phyloP scores from a whole-genome alignment of 176 grass and related monocot species.

The Ensete ventricosum region DNA sequence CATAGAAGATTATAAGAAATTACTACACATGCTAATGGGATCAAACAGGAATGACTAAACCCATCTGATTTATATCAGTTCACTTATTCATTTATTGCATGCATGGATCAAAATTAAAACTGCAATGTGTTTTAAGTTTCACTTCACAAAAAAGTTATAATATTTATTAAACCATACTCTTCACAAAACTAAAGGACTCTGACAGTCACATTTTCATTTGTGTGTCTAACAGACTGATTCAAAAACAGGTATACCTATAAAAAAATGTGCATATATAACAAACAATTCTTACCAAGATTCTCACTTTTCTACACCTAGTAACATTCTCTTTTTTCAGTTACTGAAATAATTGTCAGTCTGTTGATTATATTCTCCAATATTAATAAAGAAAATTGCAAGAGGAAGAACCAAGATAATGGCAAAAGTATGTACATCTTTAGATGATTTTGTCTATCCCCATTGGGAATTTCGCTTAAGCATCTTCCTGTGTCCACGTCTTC shows the following conservation, averaged over 20 bases:
- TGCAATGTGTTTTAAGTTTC: not conserved
- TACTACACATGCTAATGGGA: not conserved
- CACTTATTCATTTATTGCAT: not conserved
- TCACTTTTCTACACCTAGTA: not conserved
- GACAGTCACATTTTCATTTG: not conserved
- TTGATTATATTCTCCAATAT: not conserved
- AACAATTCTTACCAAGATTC: constrained; percentile 1
- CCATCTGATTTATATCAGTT: not conserved
- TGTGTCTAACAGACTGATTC: not conserved
- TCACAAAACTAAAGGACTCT: not conserved
- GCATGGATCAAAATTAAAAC: not conserved
- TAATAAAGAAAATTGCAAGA: constrained; percentile 11
- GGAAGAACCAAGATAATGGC: constrained; percentile 11
- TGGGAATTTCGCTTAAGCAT: constrained; percentile 70
- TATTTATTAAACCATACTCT: not conserved
- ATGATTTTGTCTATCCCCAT: constrained; percentile 40
- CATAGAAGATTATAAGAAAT: not conserved
- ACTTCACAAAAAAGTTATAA: not conserved
- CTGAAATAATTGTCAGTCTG: not conserved
- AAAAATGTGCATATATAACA: not conserved
- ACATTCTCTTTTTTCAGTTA: not conserved
- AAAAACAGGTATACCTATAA: not conserved
- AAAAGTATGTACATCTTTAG: constrained; percentile 56
- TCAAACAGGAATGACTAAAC: not conserved
- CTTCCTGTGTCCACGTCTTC: constrained; percentile 77